These are phyloP conservation scores for Xylariaceae sp. DNA, from an alignment of 2,329 filamentous ascomycete genomes.

Conservation along the genomic window DNA sequence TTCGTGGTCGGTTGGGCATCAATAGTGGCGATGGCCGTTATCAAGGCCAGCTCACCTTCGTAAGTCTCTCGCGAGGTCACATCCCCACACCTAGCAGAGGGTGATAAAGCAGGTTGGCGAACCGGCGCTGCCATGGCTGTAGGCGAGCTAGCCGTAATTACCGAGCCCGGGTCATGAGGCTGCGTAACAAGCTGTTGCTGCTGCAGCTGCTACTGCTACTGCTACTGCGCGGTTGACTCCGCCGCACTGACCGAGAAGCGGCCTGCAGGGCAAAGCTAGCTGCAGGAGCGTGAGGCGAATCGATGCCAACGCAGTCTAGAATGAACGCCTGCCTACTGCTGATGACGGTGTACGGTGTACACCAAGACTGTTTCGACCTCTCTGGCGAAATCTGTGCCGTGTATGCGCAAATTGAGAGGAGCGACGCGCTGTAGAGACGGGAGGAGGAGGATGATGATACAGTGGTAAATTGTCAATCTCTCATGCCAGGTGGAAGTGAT, in stretches of 20 bases:
- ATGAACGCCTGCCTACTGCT: not conserved
- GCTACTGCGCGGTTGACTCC: no score
- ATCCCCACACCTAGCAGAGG: conserved; percentile 34
- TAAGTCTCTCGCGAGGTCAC: conserved; percentile 30
- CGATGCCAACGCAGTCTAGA: conserved; percentile 12
- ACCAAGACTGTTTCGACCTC: conserved; percentile 1
- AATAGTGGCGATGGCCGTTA: conserved; percentile 34
- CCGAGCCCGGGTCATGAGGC: conserved; percentile 42
- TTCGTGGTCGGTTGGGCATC: conserved; percentile 40
- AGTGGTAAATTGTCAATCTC: conserved; percentile 24
- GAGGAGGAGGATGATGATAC: conserved; percentile 27
- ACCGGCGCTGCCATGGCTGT: conserved; percentile 25
- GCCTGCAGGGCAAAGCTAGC: conserved; percentile 13
- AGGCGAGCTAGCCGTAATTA: conserved; percentile 27
- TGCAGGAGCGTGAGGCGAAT: conserved; percentile 16
- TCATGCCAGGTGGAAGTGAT: conserved; percentile 26
- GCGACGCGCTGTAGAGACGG: conserved; percentile 5
- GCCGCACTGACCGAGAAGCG: conserved; percentile 9
- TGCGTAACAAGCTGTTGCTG: conserved; percentile 42
- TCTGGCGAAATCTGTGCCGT: conserved; percentile 7
- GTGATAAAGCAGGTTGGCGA: conserved; percentile 26
- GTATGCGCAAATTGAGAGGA: conserved; percentile 6
- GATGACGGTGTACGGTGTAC: conserved; percentile 9
- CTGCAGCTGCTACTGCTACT: no score
- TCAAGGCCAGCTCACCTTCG: conserved; percentile 33